Conservation (phyloP, 2,329 filamentous ascomycete species). For the Stemphylium lycopersici region DNA sequence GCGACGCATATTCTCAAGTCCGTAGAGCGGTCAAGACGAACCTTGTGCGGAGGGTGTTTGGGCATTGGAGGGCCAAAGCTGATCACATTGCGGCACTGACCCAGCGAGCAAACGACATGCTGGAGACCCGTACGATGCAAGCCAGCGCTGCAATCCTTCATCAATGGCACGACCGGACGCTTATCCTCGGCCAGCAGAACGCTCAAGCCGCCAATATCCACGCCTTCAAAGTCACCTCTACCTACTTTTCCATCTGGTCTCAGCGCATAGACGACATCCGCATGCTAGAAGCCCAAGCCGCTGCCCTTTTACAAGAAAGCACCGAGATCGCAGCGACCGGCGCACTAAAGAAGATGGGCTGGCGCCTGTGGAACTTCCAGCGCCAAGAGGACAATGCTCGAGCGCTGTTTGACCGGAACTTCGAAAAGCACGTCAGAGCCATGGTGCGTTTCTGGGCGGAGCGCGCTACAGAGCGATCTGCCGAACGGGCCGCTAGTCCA, state of each 20-base stretch:
- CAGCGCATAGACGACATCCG: conserved; percentile 34
- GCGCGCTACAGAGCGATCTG: conserved; percentile 45
- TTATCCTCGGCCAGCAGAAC: conserved; percentile 26
- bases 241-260: conserved; percentile 39
- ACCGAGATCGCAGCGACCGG: conserved; percentile 55
- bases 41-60: conserved; percentile 53
- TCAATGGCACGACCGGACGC: conserved; percentile 52
- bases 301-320: conserved; percentile 54
- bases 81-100: conserved; percentile 22
- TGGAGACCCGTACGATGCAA: conserved; percentile 27
- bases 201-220: conserved; percentile 34
- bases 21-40: conserved; percentile 61
- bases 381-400: conserved; percentile 59
- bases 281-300: conserved; percentile 51
- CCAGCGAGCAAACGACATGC: conserved; percentile 41
- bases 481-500: conserved; percentile 29
- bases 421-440: conserved; percentile 60
- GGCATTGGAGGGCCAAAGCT: conserved; percentile 44
- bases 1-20: conserved; percentile 62
- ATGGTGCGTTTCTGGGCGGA: conserved; percentile 64
- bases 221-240: conserved; percentile 34
- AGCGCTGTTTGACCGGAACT: conserved; percentile 59
- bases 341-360: conserved; percentile 62
- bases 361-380: conserved; percentile 62
- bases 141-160: conserved; percentile 46